Evolutionary conservation across 176 grass and related monocot genomes (phyloP).

Genomic region (Carex pumila): DNA sequence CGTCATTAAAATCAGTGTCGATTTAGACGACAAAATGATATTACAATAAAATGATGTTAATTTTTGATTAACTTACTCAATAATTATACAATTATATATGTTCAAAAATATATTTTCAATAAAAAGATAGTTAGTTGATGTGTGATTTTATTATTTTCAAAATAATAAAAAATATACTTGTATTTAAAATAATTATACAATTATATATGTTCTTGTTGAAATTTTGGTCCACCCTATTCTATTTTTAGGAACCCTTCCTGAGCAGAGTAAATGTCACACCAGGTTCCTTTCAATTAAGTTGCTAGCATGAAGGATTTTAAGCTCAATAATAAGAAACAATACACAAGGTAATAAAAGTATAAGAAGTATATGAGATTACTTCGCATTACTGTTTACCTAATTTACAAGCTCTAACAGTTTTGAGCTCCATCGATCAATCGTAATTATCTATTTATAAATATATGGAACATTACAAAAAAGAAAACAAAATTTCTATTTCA

Average conservation of each 20-base stretch:
- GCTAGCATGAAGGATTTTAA: background rate
- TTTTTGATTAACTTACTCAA: no score
- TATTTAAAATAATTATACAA: no score
- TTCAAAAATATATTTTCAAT: no score
- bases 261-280: background rate
- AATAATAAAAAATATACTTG: no score
- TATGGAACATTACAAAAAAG: background rate
- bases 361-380: background rate
- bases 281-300: background rate
- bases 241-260: no score
- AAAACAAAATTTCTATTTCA: conserved; percentile 6
- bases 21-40: background rate
- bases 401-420: conserved; percentile 14
- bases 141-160: no score
- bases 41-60: no score
- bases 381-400: background rate
- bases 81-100: no score
- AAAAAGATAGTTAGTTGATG: no score
- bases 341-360: background rate
- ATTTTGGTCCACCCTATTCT: no score
- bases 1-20: background rate
- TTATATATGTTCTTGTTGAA: no score
- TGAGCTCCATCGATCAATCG: background rate
- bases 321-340: background rate
- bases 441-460: background rate